Base-by-base conservation (phyloP, 495 filamentous ascomycete genomes). In the Letharia columbiana region DNA sequence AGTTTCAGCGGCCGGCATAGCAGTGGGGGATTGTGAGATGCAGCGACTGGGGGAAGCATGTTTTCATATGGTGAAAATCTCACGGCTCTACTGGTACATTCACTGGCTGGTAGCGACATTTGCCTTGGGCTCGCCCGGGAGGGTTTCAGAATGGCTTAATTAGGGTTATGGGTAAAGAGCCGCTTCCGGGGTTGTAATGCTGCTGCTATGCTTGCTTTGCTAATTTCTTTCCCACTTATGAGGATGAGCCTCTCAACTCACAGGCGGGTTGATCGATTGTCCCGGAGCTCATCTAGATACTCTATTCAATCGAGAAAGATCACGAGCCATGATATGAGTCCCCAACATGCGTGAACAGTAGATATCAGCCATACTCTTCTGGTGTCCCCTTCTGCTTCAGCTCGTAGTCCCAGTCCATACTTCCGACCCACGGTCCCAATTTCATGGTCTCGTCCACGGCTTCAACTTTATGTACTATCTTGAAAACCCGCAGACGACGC, bases 191-290 rank as follows among this genome's bases (percentile, higher is more conserved):
- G 67, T 61, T 59, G 67, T 66, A 50, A 61, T 54, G 41, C 35
- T 69, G 63, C 63, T 67, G 58, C 63, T 67, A 33, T 67, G 66
- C 50, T 45, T 64, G 50, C 41, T 45, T 39, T 64, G 17, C 33
- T 23, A 12, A 18, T 39, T 60, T 62, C 42, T 41, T 47, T 54
- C 17, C 42, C 41, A 33, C 40, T 67, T 40, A 59, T n/a, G 61
- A 60, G 66, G 60, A 59, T 63, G 66, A 67, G 66, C 61, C 56
- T 66, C 57, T 60, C 20, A 60, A 66, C 64, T 66, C 64, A 61
- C 64, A 17, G 37, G n/a, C 54, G 33, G 58, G 35, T 52, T 39
- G 39, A 61, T 61, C 44, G 33, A 60, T 56, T 15, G 64, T 45
- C n/a, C 8, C 33, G 6, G 37, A 52, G 56, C 13, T 58, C 37